phyloP scores from a whole-genome alignment of 148 eudicot species.

The Cornus florida region DNA sequence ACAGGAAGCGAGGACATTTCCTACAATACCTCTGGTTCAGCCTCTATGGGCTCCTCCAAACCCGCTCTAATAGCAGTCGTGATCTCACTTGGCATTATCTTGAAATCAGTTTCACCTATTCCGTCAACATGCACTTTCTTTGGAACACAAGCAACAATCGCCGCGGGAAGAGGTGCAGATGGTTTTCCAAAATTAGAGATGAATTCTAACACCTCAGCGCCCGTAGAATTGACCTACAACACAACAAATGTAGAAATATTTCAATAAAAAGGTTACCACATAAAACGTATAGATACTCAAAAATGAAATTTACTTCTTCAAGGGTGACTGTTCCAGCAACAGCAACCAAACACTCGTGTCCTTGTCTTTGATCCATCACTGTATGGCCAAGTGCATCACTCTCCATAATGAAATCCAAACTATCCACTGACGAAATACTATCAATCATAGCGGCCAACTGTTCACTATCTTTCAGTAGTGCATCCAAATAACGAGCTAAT shows the following conservation, averaged over 20 bases:
- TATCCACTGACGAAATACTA: slow-evolving; percentile 93
- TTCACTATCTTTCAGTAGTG: slow-evolving; percentile 93
- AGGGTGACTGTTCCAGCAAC: slow-evolving; percentile 87
- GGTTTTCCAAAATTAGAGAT: slow-evolving; percentile 84
- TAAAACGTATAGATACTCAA: not conserved
- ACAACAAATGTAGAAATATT: slow-evolving; percentile 5
- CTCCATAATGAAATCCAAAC: slow-evolving; percentile 94
- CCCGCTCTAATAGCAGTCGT: slow-evolving; percentile 81
- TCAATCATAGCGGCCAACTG: slow-evolving; percentile 99
- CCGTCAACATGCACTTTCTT: slow-evolving; percentile 75
- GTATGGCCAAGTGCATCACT: slow-evolving; percentile 96
- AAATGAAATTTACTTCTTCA: slow-evolving; percentile 70
- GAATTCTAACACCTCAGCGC: slow-evolving; percentile 86
- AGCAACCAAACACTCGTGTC: slow-evolving; percentile 90
- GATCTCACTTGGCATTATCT: slow-evolving; percentile 77
- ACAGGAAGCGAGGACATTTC: slow-evolving; percentile 16
- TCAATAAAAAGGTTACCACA: not conserved
- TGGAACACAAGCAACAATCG: slow-evolving; percentile 98
- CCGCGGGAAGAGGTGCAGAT: slow-evolving; percentile 95
- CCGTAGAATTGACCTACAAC: slow-evolving; percentile 77
- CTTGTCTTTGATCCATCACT: slow-evolving; percentile 96
- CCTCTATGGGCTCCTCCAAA: slow-evolving; percentile 82
- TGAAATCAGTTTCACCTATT: slow-evolving; percentile 73
- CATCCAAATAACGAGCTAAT: slow-evolving; percentile 90
- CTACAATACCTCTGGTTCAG: slow-evolving; percentile 85